These are phyloP conservation scores for Dictyostelium capitatum DNA, from an alignment of 78 protist genomes.

Conservation along the genomic window DNA sequence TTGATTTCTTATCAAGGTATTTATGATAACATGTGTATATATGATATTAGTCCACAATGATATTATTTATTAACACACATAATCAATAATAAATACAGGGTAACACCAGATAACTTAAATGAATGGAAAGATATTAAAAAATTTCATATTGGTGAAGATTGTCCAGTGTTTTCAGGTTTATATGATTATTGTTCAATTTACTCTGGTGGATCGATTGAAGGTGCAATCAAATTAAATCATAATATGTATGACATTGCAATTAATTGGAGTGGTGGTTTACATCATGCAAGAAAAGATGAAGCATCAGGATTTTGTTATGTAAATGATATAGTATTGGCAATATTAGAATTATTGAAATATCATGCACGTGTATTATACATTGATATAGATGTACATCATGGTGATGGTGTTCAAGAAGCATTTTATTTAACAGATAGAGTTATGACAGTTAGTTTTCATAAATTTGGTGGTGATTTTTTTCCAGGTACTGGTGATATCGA, in stretches of 20 bases:
- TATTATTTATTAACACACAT: not conserved
- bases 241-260: conserved; percentile 95
- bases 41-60: not conserved
- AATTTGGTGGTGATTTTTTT: conserved; percentile 96
- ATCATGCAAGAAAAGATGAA: conserved; percentile 98
- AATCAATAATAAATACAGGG: not conserved
- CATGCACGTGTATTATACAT: conserved; percentile 98
- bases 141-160: conserved; percentile 98
- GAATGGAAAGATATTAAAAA: conserved; percentile 36
- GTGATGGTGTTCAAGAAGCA: conserved; percentile 94
- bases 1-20: conserved; percentile 92
- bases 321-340: conserved; percentile 99
- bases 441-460: conserved; percentile 98
- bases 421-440: conserved; percentile 97
- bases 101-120: conserved; percentile 31
- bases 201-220: conserved; percentile 98
- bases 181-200: conserved; percentile 96
- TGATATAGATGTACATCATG: conserved; percentile 99
- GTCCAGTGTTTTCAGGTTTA: conserved; percentile 99
- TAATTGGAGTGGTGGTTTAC: conserved; percentile 99
- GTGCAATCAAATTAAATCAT: conserved; percentile 94
- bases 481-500: conserved; percentile 98
- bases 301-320: conserved; percentile 99
- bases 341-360: conserved; percentile 96
- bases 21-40: not conserved